phyloP scores from a whole-genome alignment of 2,329 filamentous ascomycete genomes.

The Phyllosticta citrichinensis region DNA sequence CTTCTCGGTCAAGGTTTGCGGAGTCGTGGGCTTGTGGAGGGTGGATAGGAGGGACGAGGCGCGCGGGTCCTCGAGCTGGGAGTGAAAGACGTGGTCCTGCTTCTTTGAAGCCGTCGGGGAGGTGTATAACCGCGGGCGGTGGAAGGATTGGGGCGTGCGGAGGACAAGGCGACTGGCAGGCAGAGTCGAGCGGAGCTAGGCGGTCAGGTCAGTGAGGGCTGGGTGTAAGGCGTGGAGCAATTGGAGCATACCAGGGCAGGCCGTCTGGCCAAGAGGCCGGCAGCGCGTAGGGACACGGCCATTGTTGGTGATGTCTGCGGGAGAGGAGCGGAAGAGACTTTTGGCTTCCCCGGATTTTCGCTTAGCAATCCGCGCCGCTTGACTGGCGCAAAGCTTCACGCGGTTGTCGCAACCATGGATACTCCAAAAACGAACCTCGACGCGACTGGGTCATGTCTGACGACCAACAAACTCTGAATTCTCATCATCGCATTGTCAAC shows the following conservation, averaged over 20 bases:
- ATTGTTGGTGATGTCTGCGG: conserved; percentile 13
- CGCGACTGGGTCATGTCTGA: neutral
- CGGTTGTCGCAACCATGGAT: neutral
- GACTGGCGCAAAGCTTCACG: neutral
- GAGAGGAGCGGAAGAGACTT: conserved; percentile 1
- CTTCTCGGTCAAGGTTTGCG: conserved; percentile 85
- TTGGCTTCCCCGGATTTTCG: conserved; percentile 10
- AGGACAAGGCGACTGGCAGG: neutral
- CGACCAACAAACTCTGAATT: neutral
- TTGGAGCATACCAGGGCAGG: conserved; percentile 19
- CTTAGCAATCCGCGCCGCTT: conserved; percentile 8
- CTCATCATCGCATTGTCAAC: neutral
- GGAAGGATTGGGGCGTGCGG: neutral
- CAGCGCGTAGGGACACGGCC: conserved; percentile 28
- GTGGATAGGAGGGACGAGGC: conserved; percentile 68
- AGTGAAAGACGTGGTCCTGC: conserved; percentile 42
- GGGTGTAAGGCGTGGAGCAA: neutral
- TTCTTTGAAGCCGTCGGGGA: conserved; percentile 19
- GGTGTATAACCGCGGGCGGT: conserved; percentile 15
- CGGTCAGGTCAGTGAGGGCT: neutral
- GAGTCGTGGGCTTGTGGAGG: conserved; percentile 34
- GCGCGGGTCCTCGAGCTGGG: conserved; percentile 49
- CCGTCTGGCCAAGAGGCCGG: conserved; percentile 23
- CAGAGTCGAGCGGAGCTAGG: conserved; percentile 3
- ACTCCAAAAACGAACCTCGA: neutral